Base-by-base conservation (phyloP, 805 yeast genomes). In the Wickerhamiella dianesei region DNA sequence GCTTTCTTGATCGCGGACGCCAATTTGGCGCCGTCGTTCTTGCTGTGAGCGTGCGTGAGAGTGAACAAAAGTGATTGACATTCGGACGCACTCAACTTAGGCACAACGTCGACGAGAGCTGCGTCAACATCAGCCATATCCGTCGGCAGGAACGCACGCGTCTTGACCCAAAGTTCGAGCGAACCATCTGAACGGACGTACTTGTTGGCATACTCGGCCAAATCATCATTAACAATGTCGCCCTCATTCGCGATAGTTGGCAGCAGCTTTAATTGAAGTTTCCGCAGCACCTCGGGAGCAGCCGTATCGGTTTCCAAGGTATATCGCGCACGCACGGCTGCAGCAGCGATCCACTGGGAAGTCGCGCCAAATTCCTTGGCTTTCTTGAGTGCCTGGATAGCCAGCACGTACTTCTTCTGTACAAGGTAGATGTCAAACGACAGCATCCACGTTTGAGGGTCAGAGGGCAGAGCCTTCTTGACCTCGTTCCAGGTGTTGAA, bases 391-490 rank as follows among this genome's bases (percentile, higher is more conserved):
- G 76, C 70, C 56, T 72, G 78, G 43, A 71, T 60, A 4, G 79
- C 77, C 52, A 75, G 64, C 25, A 74, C 70, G 52, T 72, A 74
- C 60, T 75, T 74, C 43, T 68, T 65, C 50, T 72, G 73, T 2
- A 63, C 53, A 45, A 68, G 57, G 53, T 72, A 70, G 13, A 74
- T 55, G 37, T 64, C 64, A 56, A 65, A 72, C 2, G 68, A 73
- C 19, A 72, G 60, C 50, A 69, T 66, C 74, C 74, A 70, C 1
- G 75, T 65, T 18, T 59, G 50, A 17, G 50, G 51, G 45, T 60
- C 62, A 22, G 61, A 52, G 8, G 44, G 43, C n/a, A 17, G 36
- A 4, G 48, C 44, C 22, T 47, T 50, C 36, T 55, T 53, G 18
- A 62, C 47, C 3, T 72, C 72, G 55, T 66, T 66, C 55, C 67